Evolutionary conservation across 345 rosid species (phyloP), one percentile per base, ranked within the genome.

Genomic region (Gossypium arboreum): DNA sequence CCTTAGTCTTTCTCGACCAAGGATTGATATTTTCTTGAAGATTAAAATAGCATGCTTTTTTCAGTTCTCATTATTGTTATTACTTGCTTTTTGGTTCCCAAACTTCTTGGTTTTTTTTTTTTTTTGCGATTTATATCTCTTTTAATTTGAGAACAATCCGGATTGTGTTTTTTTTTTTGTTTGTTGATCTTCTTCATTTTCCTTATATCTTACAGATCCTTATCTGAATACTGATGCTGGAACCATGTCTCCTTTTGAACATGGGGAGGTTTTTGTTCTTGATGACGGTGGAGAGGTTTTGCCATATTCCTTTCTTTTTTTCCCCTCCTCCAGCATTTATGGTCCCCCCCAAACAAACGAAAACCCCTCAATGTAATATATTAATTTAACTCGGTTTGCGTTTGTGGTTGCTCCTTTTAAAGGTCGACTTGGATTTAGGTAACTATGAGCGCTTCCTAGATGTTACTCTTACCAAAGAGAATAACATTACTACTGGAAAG

Each of bases 391-490:
- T 29, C 66, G 78, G 52, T 72, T 74, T 76, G 22, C 20, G 17
- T 59, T 24, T 12, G 12, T 76, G 18, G 75, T 57, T 68, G 79
- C 51, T 73, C 45, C 76, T 73, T 1, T 20, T 2, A 57, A 77
- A 94, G 98, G 98, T 94, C n/a, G 97, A 94, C 80, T 84, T 94
- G 72, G 98, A 94, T 84, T 86, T 94, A 89, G 98, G 98, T 48
- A 94, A 94, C 83, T 94, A 94, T 58, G 98, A 94, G 80, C 87
- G 98, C 15, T 94, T 94, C 85, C 88, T 94, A 22, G 98, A 94
- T 79, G 84, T 90, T 43, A 92, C 92, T 48, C 90, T 94, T 29
- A 94, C 98, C 11, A 94, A 81, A 81, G 90, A 94, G 63, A 94
- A 94, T 76, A 94, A 94, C 83, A 92, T 92, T 73, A 94, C 98